Base-by-base conservation (phyloP, 805 yeast genomes). In the Schwanniomyces polymorphus region DNA sequence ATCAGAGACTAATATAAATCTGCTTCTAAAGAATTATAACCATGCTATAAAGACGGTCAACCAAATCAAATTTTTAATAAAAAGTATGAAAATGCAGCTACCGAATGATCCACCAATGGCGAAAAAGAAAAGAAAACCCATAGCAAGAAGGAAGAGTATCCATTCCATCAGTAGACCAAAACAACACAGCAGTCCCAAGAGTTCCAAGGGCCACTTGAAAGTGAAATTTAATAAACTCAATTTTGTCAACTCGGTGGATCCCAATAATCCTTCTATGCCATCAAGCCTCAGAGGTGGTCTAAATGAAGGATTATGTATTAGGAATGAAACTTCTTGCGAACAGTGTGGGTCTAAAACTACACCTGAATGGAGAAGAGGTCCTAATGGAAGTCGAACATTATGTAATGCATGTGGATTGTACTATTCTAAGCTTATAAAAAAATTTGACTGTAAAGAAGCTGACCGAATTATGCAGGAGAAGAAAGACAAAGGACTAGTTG, bases 291-390 rank as follows among this genome's bases (percentile, higher is more conserved):
- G 28, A 7, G 59, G 63, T 6, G 53, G 57, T 0, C 42, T 59
- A 9, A 52, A 57, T 43, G 25, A 46, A 4, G 60, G 57, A 17
- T 46, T 59, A 12, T 57, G 63, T 43, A 27, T 50, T 25, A 47
- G 47, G 25, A 45, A 47, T 9, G 48, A 49, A 26, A 47, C 45
- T 11, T 27, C 43, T 3, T 64, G 69, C 45, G 52, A 48, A 29
- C 96, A 90, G 55, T 91, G 97, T 68, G 84, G 85, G 0, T 80
- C 85, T 2, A 74, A 74, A 26, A 82, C 81, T 41, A 88, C 96
- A 0, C 97, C 97, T 0, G 97, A 91, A 64, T 91, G 97, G 97
- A 76, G 97, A 60, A 75, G 86, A 50, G 97, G 97, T 0, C 97
- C 97, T 0, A 78, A 80, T 47, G 96, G 96, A 0, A 81, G 84